Conservation (phyloP, 176 grass and related monocot species). For the bread wheat (Triticum aestivum) region IWGSC_CS_RefSeq_v2.1 NC_057797.1:287431278-287431777, state of each 20-base stretch:
- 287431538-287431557: conserved; percentile 7
- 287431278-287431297: too few species aligned
- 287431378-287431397: background rate
- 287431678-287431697: background rate
- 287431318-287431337: background rate
- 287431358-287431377: background rate
- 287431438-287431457: conserved; percentile 13
- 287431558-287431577: background rate
- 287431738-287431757: background rate
- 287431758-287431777: background rate
- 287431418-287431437: background rate
- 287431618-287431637: background rate
- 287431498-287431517: background rate
- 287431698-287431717: background rate
- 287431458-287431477: background rate
- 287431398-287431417: background rate
- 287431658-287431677: background rate
- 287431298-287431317: background rate
- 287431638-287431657: background rate
- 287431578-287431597: background rate
- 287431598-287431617: background rate
- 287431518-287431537: background rate
- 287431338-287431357: background rate
- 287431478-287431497: background rate
- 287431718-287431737: background rate